Evolutionary conservation across 2,329 filamentous ascomycete genomes (phyloP).

Genomic region (Aspergillus ruber): DNA sequence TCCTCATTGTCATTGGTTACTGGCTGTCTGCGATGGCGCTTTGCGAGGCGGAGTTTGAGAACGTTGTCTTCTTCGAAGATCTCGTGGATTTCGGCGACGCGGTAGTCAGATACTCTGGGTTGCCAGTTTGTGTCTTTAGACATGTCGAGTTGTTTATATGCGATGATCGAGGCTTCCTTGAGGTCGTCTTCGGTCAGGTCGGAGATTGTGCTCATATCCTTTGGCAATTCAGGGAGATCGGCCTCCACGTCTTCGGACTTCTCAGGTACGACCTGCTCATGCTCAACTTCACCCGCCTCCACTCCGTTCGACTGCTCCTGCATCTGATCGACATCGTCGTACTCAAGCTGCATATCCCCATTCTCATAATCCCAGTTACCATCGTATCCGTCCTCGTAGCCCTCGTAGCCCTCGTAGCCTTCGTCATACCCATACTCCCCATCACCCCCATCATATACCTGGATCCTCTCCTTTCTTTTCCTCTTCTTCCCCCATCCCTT

Average conservation of each 20-base stretch:
- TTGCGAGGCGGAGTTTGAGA: conserved; percentile 61
- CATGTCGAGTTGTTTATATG: conserved; percentile 43
- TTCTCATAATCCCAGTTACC: conserved; percentile 27
- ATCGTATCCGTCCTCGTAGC: conserved; percentile 31
- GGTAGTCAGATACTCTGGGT: conserved; percentile 46
- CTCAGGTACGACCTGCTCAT: conserved; percentile 11
- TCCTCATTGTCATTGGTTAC: conserved; percentile 51
- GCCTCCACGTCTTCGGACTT: conserved; percentile 35
- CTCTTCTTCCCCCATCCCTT: conserved; percentile 31
- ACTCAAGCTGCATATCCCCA: conserved; percentile 27
- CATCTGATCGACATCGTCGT: conserved; percentile 41
- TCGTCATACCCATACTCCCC: conserved; percentile 38
- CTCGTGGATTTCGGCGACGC: conserved; percentile 60
- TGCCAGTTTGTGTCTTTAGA: conserved; percentile 44
- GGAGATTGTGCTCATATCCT: conserved; percentile 60
- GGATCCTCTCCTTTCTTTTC: conserved; percentile 49
- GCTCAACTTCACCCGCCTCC: conserved; percentile 11
- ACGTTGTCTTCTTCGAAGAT: conserved; percentile 45
- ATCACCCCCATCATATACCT: conserved; percentile 37
- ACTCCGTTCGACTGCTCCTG: conserved; percentile 22
- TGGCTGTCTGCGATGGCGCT: conserved; percentile 55
- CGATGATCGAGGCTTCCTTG: conserved; percentile 36
- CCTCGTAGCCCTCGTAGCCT: conserved; percentile 32
- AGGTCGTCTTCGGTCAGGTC: conserved; percentile 28
- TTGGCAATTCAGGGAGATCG: conserved; percentile 43